A percentile compares a stretch with the other conserved stretches of the same genome.
These are phyloP conservation scores for Galerina marginata DNA, from an alignment of 768 basidiomycete genomes.

Conservation along the genomic window DNA sequence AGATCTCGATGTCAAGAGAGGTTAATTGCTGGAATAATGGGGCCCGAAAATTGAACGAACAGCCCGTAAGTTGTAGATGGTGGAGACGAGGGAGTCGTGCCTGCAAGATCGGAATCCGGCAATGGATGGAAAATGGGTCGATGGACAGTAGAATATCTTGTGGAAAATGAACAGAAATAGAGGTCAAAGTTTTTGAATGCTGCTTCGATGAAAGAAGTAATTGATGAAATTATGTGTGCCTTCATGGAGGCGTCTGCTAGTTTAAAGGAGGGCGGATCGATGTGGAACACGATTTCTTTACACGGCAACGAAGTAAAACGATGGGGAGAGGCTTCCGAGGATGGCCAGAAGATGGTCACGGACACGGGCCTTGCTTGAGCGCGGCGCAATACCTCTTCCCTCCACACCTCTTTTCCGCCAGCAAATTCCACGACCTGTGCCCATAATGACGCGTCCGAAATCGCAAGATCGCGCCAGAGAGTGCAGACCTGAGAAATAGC, in stretches of 20 bases:
- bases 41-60: too few species aligned
- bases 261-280: background rate
- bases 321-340: background rate
- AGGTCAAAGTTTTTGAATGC: background rate
- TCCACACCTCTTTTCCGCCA: background rate
- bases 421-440: background rate
- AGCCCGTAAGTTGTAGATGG: too few species aligned
- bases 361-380: background rate
- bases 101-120: too few species aligned
- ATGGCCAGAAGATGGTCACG: background rate
- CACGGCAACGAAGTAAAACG: background rate
- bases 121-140: too few species aligned
- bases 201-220: background rate
- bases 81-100: too few species aligned
- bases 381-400: background rate
- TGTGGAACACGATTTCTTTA: background rate
- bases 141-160: background rate
- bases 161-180: background rate
- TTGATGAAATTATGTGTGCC: too few species aligned
- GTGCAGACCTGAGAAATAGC: background rate
- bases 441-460: background rate
- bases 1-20: too few species aligned
- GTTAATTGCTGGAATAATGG: too few species aligned
- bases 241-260: too few species aligned
- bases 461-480: background rate